Evolutionary conservation across 352 stramenopile genomes (phyloP).

Genomic region (Pythium coloratum): DNA sequence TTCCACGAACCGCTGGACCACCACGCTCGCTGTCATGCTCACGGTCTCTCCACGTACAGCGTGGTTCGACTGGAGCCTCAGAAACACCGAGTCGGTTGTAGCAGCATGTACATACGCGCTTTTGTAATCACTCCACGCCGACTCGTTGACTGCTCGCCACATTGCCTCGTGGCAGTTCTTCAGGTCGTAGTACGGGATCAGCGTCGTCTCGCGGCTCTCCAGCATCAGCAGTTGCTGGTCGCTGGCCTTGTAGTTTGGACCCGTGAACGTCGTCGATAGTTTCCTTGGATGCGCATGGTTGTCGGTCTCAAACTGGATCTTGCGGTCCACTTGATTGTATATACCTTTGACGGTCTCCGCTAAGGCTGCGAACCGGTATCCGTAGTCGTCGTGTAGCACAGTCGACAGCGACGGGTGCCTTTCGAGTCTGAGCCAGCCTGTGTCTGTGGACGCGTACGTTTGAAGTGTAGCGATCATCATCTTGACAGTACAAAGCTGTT

Average conservation of each 20-base stretch:
- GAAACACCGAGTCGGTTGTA: background rate
- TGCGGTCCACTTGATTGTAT: background rate
- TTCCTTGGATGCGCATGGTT: background rate
- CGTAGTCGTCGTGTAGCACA: constrained; percentile 3
- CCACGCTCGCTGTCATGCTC: background rate
- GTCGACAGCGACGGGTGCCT: background rate
- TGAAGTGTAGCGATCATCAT: background rate
- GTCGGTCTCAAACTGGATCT: background rate
- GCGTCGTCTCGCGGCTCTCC: background rate
- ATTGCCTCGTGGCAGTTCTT: background rate
- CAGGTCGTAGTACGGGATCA: background rate
- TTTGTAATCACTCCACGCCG: background rate
- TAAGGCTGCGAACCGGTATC: constrained; percentile 5
- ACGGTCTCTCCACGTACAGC: background rate
- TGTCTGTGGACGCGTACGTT: too few species aligned
- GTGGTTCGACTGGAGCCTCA: background rate
- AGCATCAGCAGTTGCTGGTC: background rate
- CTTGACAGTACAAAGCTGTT: background rate
- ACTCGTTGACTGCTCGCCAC: background rate
- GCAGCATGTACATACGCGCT: background rate
- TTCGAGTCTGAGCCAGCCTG: background rate
- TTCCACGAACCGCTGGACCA: constrained; percentile 1
- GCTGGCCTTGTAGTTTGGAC: background rate
- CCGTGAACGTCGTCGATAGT: background rate
- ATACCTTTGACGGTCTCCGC: background rate